phyloP scores from a whole-genome alignment of 2,329 filamentous ascomycete genomes.

The Monosporascus sp. region DNA sequence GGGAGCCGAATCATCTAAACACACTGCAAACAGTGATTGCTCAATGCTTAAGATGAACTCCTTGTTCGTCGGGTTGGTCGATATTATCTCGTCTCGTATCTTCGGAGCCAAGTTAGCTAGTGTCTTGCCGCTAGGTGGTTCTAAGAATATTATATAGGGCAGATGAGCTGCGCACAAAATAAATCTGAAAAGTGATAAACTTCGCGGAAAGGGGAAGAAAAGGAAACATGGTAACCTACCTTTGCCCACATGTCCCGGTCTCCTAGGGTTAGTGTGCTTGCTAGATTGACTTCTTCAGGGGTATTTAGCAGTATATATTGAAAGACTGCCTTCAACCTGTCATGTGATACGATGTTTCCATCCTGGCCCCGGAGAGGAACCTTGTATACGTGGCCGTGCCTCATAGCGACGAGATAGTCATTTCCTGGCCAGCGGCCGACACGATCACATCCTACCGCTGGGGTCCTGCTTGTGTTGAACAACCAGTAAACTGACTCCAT shows the following conservation, averaged over 20 bases:
- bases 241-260: conserved; percentile 3
- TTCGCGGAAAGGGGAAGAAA: neutral
- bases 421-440: conserved; percentile 4
- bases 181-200: too few relatives aligned
- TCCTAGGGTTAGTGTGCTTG: conserved; percentile 4
- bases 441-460: conserved; percentile 1
- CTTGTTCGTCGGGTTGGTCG: neutral
- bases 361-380: conserved; percentile 1
- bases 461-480: conserved; percentile 5
- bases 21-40: conserved; percentile 5
- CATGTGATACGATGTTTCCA: neutral
- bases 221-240: neutral
- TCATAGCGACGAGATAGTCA: conserved; percentile 4
- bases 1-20: conserved; percentile 4
- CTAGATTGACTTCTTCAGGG: neutral
- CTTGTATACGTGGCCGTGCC: conserved; percentile 6
- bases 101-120: neutral
- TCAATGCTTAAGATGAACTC: conserved; percentile 3
- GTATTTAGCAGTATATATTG: conserved; percentile 1
- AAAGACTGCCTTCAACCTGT: conserved; percentile 4
- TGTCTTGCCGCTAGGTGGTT: neutral
- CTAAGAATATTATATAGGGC: too few relatives aligned
- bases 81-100: conserved; percentile 1
- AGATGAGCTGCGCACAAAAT: too few relatives aligned
- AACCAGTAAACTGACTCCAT: conserved; percentile 3